Conservation (phyloP, 1,284 basidiomycete genomes). For the Naganishia cerealis region DNA sequence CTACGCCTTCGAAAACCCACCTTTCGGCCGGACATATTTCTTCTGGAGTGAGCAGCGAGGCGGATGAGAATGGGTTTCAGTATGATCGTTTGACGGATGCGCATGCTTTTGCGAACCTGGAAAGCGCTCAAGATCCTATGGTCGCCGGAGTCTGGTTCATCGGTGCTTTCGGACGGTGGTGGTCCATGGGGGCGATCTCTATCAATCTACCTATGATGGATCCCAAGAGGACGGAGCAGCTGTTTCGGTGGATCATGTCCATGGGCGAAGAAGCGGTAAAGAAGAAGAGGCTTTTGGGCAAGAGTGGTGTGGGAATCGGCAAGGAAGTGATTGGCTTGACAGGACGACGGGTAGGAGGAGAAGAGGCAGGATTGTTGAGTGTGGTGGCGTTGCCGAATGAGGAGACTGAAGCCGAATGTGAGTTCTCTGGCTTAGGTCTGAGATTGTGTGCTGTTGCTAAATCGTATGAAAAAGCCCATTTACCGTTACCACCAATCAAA, state of each 20-base stretch:
- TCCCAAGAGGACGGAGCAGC: conserved; percentile 41
- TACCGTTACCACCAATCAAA: conserved; percentile 7
- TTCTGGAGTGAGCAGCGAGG: conserved; percentile 20
- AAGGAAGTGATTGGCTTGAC: conserved; percentile 29
- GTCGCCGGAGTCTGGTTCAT: conserved; percentile 66
- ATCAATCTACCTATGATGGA: conserved; percentile 56
- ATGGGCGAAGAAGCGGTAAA: conserved; percentile 60
- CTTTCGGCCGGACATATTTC: conserved; percentile 6
- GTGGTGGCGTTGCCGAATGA: conserved; percentile 32
- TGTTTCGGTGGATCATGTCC: conserved; percentile 67
- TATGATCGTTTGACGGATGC: conserved; percentile 12
- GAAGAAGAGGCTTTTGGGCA: conserved; percentile 52
- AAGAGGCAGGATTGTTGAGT: conserved; percentile 30
- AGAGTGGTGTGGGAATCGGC: conserved; percentile 31
- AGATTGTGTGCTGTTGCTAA: neutral
- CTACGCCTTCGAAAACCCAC: conserved; percentile 7
- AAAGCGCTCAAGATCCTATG: conserved; percentile 30
- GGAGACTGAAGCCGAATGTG: conserved; percentile 11
- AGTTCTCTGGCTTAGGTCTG: neutral
- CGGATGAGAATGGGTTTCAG: conserved; percentile 29
- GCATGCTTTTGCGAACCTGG: conserved; percentile 24
- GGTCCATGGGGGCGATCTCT: conserved; percentile 70
- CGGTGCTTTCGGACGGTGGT: conserved; percentile 83
- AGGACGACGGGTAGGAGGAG: conserved; percentile 19
- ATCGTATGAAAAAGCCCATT: neutral